Evolutionary conservation across 768 basidiomycete species (phyloP).

Genomic region (Hygrocybe punicea): DNA sequence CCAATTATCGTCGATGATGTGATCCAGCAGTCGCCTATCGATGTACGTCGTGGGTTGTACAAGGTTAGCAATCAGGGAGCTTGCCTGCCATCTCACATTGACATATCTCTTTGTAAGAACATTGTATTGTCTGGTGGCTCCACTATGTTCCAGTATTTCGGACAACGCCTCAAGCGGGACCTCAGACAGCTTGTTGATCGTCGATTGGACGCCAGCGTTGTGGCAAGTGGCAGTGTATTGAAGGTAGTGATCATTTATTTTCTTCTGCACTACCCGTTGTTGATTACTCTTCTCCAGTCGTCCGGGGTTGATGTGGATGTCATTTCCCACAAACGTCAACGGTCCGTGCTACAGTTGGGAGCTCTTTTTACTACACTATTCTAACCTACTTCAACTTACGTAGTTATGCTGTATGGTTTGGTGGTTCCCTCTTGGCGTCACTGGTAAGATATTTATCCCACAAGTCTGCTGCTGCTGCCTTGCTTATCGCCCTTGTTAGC

Average conservation of each 20-base stretch:
- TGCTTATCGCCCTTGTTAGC: constrained; percentile 42
- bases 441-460: constrained; percentile 50
- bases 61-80: constrained; percentile 50
- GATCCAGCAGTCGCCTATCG: constrained; percentile 93
- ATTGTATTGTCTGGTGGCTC: constrained; percentile 96
- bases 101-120: constrained; percentile 53
- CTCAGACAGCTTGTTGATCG: constrained; percentile 92
- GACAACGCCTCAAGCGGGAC: constrained; percentile 93
- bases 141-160: constrained; percentile 99
- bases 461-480: not conserved
- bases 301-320: constrained; percentile 98
- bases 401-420: constrained; percentile 96
- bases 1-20: constrained; percentile 95
- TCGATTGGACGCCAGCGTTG: constrained; percentile 72
- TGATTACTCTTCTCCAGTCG: constrained; percentile 51
- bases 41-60: constrained; percentile 94
- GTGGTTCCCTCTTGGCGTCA: constrained; percentile 91
- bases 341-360: constrained; percentile 42
- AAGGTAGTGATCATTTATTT: constrained; percentile 49
- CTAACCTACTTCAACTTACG: constrained; percentile 1
- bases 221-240: constrained; percentile 68
- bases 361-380: constrained; percentile 9
- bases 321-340: constrained; percentile 95
- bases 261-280: not conserved
- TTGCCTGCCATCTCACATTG: not conserved